Percentiles rank a stretch among this genome's conserved stretches.
phyloP scores from a whole-genome alignment of 2,329 filamentous ascomycete species.

The Aspergillus niger region DNA sequence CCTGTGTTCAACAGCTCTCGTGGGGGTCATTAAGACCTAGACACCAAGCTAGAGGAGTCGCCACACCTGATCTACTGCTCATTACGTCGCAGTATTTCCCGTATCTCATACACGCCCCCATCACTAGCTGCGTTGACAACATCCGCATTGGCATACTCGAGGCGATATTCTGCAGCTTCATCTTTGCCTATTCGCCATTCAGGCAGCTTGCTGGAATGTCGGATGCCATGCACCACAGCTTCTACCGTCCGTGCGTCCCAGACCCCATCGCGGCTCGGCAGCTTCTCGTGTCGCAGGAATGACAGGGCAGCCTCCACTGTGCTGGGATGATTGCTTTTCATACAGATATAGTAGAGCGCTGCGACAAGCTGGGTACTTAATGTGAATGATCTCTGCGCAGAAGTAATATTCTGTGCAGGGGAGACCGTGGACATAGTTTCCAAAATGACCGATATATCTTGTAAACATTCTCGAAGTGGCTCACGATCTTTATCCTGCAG shows the following conservation, averaged over 20 bases:
- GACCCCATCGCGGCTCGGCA: slow-evolving; percentile 24
- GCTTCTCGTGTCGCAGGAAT: slow-evolving; percentile 19
- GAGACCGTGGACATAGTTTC: background rate
- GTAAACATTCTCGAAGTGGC: background rate
- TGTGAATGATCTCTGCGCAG: slow-evolving; percentile 19
- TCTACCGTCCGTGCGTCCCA: slow-evolving; percentile 24
- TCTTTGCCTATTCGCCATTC: background rate
- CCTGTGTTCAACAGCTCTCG: too few relatives aligned
- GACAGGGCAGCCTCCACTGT: slow-evolving; percentile 17
- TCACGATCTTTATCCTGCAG: background rate
- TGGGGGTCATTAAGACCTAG: too few relatives aligned
- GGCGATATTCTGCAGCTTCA: background rate
- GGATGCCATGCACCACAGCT: background rate
- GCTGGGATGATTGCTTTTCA: slow-evolving; percentile 20
- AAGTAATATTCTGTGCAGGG: background rate
- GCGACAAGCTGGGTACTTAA: slow-evolving; percentile 27
- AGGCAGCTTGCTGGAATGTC: background rate
- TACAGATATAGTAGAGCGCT: slow-evolving; percentile 26
- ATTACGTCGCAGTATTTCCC: background rate
- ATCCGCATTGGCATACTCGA: background rate
- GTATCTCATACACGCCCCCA: background rate
- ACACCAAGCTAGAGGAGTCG: too few relatives aligned
- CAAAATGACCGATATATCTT: background rate
- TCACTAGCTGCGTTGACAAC: background rate
- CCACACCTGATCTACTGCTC: background rate